Percentiles rank a stretch among this genome's conserved stretches.
Conservation (phyloP, 352 stramenopile genomes). For the Globisporangium spiculum region DNA sequence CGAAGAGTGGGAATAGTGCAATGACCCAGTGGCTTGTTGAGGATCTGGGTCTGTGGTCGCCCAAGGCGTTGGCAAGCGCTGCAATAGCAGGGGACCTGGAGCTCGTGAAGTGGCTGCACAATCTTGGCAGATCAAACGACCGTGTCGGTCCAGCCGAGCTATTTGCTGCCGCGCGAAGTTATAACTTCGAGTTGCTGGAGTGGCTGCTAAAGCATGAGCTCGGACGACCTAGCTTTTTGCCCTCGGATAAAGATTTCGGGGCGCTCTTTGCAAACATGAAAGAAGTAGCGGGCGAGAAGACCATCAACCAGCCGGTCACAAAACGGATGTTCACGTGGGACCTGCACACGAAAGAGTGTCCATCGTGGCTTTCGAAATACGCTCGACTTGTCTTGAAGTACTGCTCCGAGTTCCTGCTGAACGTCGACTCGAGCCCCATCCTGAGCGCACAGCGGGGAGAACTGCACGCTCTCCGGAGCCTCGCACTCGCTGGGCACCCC, state of each 20-base stretch:
- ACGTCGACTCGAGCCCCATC: conserved; percentile 31
- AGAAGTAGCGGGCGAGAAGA: not conserved
- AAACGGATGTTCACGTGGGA: conserved; percentile 30
- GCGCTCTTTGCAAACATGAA: conserved; percentile 20
- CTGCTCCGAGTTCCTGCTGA: conserved; percentile 18
- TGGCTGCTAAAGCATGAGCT: conserved; percentile 28
- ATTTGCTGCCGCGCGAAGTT: conserved; percentile 19
- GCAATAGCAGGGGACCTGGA: conserved; percentile 27
- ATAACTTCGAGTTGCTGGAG: conserved; percentile 28
- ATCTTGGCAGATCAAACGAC: conserved; percentile 15
- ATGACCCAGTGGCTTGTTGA: conserved; percentile 31
- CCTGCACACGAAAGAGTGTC: conserved; percentile 26
- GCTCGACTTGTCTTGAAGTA: conserved; percentile 24
- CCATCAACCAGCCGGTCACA: not conserved
- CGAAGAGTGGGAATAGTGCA: conserved; percentile 24
- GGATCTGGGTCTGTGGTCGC: conserved; percentile 28
- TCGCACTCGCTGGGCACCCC: conserved; percentile 25
- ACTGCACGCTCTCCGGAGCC: conserved; percentile 22
- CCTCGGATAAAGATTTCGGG: not conserved
- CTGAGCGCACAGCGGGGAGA: conserved; percentile 33
- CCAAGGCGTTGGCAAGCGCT: conserved; percentile 23
- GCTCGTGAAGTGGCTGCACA: conserved; percentile 32
- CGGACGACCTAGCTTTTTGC: conserved; percentile 16
- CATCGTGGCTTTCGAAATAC: conserved; percentile 28
- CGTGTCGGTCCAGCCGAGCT: conserved; percentile 26